Evolutionary conservation across 257 asterid species (phyloP), one percentile per base, ranked within the genome.

Genomic region (Nicotiana otophora): DNA sequence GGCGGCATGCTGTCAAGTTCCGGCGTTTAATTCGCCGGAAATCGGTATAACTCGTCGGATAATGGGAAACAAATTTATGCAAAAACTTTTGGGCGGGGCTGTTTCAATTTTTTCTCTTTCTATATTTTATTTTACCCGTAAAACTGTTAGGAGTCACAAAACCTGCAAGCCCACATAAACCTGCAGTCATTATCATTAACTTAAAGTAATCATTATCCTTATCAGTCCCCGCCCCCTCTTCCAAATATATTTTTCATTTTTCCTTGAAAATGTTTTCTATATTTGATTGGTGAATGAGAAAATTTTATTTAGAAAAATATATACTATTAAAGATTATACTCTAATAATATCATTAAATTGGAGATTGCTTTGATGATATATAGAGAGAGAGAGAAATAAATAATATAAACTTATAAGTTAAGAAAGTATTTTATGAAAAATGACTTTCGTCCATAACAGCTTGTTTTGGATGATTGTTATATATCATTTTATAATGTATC

Each of bases 1-100:
- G 93, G 87, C 83, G 89, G 86, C 90, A 84, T 86, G 91, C 83
- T 69, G 88, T 77, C 57, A 60, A 89, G 85, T 83, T 90, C 94
- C 88, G 88, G 53, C 93, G 88, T 87, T 82, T 64, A 83, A 62
- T 84, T 60, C 17, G 33, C 7, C 34, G 82, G 19, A 11, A 5
- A 57, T n/a, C 74, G 48, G 54, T 0, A 19, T 28, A 36, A 30
- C 77, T 69, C 5, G 2, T 19, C 54, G 5, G 54, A 17, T 17
- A 67, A 36, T 34, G 5, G 30, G 54, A 69, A 69, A 15, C 60
- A 12, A 5, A 23, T 0, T 23, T 23, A 23, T 23, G 26, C 26
- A 23, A 23, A 23, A 15, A 5, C 2, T 54, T 14, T 15, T 14
- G 60, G 6, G 7, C 19, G 75, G 28, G 76, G 30, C 30, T 17